Evolutionary conservation across 345 rosid genomes (phyloP), one percentile per base, ranked within the genome.

Genomic region (Mallotus nudiflorus): DNA sequence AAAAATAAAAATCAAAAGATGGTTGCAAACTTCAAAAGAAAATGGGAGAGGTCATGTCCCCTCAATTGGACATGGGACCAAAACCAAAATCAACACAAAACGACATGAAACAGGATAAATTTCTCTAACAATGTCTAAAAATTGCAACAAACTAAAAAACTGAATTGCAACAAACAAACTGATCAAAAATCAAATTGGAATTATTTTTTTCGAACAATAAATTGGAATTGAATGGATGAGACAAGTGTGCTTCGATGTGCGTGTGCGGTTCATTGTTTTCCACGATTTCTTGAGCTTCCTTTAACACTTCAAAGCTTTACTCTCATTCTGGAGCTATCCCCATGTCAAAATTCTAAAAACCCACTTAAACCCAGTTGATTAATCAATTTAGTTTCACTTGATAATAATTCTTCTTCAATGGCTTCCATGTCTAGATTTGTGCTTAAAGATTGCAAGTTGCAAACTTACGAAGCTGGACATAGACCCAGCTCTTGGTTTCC

Each of bases 341-440:
- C 55, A 9, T 8, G 9, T 37, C 56, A 10, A 7, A 59, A 9
- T 12, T 44, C 22, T 15, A 31, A 57, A 45, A 58, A 20, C 60
- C 28, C 60, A 15, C 70, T 56, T 25, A 77, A 74, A 61, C 57
- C 58, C 66, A 44, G 20, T 33, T n/a, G n/a, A n/a, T n/a, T n/a
- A n/a, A n/a, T n/a, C n/a, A 24, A 15, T 61, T 6, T 6, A 33
- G 49, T 19, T 52, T 63, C 62, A 54, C 33, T 24, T 59, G 20
- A 9, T 9, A 29, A 3, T 67, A 4, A 16, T 9, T 5, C 53
- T 48, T 15, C 54, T 58, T 35, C 40, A 59, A 91, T 89, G 98
- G 91, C 88, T 7, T 85, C 96, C 54, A 82, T 86, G 67, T 91
- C 93, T n/a, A 82, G 88, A 76, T 40, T 87, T 69, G 69, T 85